phyloP scores from a whole-genome alignment of 164 flowering plant genomes.

The Kingdonia uniflora region DNA sequence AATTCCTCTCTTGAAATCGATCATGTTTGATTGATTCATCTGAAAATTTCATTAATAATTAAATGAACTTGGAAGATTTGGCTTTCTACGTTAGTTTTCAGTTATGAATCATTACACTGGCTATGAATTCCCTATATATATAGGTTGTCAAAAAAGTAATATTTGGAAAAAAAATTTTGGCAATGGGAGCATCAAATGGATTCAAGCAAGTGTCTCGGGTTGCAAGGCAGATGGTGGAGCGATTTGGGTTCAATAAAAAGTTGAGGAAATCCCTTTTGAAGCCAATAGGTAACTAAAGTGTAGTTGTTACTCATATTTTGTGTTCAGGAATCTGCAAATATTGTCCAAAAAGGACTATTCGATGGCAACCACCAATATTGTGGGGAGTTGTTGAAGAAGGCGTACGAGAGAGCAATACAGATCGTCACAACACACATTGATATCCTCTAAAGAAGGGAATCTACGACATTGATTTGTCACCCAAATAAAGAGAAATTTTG shows the following conservation, averaged over 20 bases:
- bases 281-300: slow-evolving; percentile 56
- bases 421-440: slow-evolving; percentile 78
- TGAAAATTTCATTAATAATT: too few relatives aligned
- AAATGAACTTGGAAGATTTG: too few relatives aligned
- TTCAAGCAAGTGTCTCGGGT: slow-evolving; percentile 96
- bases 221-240: slow-evolving; percentile 96
- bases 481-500: too few relatives aligned
- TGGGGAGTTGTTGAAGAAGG: slow-evolving; percentile 80
- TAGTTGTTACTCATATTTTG: too few relatives aligned
- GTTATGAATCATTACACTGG: too few relatives aligned
- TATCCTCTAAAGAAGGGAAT: too few relatives aligned
- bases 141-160: slow-evolving; percentile 96
- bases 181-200: slow-evolving; percentile 95
- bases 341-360: slow-evolving; percentile 91
- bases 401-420: slow-evolving; percentile 64
- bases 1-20: too few relatives aligned
- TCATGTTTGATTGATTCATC: too few relatives aligned
- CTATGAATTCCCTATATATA: too few relatives aligned
- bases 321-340: slow-evolving; percentile 42
- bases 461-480: too few relatives aligned
- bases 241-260: slow-evolving; percentile 96
- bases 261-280: slow-evolving; percentile 95
- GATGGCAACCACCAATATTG: slow-evolving; percentile 96
- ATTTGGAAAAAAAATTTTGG: slow-evolving; percentile 77
- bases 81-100: too few relatives aligned